Evolutionary conservation across 257 asterid species (phyloP), one percentile per base, ranked within the genome.

Genomic region (Nicotiana obtusifolia): DNA sequence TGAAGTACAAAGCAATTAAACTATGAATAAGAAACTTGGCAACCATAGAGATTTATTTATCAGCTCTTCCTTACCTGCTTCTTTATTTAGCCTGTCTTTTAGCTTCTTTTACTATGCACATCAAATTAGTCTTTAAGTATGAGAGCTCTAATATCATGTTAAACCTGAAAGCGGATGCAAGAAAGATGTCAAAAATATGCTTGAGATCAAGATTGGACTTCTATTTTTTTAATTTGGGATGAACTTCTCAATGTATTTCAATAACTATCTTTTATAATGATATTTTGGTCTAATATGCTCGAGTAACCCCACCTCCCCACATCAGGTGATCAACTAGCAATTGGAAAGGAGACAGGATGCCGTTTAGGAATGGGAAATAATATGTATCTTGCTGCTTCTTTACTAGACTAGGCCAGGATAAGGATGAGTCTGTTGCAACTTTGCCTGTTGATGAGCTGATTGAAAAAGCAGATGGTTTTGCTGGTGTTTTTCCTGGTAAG

Each of bases 381-480:
- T 89, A 95, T 95, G 98, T 93, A 95, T 78, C 99, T 98, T 65
- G 86, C 99, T 14, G 93, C 98, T 15, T 97, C 98, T 88, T 85
- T 93, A 83, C 87, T 95, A 78, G 98, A 83, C 87, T 95, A 78
- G 98, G 98, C 67, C 98, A 92, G 87, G 84, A 92, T 87, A 95
- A 95, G 88, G 98, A 95, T 65, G 97, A 95, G 87, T 95, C 99
- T 0, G 91, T 91, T 67, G 95, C 91, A 87, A 90, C 98, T 67
- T 82, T 92, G 60, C 98, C 94, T 16, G 64, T 95, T 24, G 98
- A 93, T 76, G 98, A 93, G 86, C 99, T 95, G 56, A 93, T 95
- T 53, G 98, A 95, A 85, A 94, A 95, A 87, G 98, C 99, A n/a
- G 99, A 95, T 88, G 99, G 97, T 53, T 92, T 95, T 84, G 99